A percentile compares a stretch with the other conserved stretches of the same genome.
These are phyloP conservation scores for Xylaria sp. DNA, from an alignment of 2,329 filamentous ascomycete species.

Conservation along the genomic window DNA sequence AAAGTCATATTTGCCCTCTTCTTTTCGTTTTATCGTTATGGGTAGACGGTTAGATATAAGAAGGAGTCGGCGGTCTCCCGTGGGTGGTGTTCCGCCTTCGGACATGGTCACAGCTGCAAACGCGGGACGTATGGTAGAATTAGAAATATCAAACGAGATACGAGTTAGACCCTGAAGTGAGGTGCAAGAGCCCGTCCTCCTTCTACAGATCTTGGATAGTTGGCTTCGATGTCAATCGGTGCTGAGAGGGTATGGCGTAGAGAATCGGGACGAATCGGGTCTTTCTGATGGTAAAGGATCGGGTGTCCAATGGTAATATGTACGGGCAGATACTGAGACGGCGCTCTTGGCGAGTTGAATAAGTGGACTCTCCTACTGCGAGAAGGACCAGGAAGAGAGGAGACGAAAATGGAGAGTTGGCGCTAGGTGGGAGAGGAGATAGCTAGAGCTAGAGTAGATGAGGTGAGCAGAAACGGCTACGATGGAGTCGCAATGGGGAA, in stretches of 20 bases:
- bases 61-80: conserved; percentile 60
- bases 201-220: not conserved
- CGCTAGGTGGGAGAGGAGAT: not conserved
- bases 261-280: not conserved
- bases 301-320: not conserved
- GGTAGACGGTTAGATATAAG: conserved; percentile 94
- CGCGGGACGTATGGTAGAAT: not conserved
- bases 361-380: not conserved
- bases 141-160: too few relatives aligned
- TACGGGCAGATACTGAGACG: not conserved
- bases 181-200: not conserved
- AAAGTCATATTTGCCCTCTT: conserved; percentile 90
- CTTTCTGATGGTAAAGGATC: not conserved
- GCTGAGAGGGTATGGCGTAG: not conserved
- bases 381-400: not conserved
- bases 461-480: not conserved
- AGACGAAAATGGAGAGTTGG: not conserved
- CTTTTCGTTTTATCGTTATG: conserved; percentile 93
- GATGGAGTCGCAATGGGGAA: not conserved
- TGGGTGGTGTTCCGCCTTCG: conserved; percentile 31
- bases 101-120: conserved; percentile 28
- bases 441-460: too few relatives aligned
- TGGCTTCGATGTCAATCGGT: not conserved
- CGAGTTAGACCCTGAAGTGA: not conserved
- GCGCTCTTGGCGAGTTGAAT: not conserved